Percentiles rank a stretch among this genome's conserved stretches.
Conservation (phyloP, 1,139 yeast species). For the Yamadazyma triangularis region DNA sequence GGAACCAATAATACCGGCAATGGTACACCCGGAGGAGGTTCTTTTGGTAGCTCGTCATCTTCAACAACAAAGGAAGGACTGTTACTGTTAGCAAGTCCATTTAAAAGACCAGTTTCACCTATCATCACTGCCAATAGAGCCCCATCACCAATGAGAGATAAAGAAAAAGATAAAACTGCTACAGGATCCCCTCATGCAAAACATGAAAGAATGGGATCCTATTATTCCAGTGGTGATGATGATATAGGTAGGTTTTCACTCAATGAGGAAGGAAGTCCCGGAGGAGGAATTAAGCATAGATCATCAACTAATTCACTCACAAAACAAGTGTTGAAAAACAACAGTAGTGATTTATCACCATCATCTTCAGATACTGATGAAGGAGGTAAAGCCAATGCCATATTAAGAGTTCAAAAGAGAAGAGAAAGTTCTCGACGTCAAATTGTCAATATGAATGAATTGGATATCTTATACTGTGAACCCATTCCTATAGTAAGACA, state of each 20-base stretch:
- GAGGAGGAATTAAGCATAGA: constrained; percentile 15
- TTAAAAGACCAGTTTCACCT: constrained; percentile 37
- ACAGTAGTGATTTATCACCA: constrained; percentile 27
- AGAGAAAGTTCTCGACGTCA: constrained; percentile 47
- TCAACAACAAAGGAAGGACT: constrained; percentile 7
- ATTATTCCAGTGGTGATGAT: constrained; percentile 36
- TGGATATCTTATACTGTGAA: constrained; percentile 80
- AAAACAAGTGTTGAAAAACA: constrained; percentile 7
- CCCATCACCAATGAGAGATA: constrained; percentile 18
- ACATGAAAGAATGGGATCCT: constrained; percentile 22
- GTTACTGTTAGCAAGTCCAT: constrained; percentile 26
- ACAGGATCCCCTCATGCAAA: no score
- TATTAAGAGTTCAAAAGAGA: constrained; percentile 53
- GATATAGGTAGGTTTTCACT: constrained; percentile 13
- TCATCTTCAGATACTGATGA: constrained; percentile 67
- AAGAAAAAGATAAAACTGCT: background rate
- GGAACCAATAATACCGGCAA: background rate
- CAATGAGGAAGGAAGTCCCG: constrained; percentile 1
- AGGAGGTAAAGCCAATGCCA: constrained; percentile 56
- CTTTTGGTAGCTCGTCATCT: background rate
- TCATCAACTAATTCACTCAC: constrained; percentile 27
- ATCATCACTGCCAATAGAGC: constrained; percentile 18
- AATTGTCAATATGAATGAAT: constrained; percentile 19
- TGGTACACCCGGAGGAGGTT: background rate
- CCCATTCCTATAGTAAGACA: constrained; percentile 81